phyloP scores from a whole-genome alignment of 768 basidiomycete species.

The Tylopilus cervinicoccineus region DNA sequence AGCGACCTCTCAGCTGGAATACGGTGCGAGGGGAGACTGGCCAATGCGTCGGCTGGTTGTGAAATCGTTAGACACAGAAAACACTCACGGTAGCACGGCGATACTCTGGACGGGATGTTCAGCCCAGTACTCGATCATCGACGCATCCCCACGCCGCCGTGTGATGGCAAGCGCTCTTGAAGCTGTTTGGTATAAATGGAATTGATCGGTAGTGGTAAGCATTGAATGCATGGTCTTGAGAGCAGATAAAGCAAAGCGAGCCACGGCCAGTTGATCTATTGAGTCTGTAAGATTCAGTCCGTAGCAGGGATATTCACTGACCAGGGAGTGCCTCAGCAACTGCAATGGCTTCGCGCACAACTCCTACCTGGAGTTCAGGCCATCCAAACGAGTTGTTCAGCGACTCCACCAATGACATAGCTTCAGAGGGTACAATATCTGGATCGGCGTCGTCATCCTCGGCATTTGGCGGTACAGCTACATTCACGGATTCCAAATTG shows the following conservation, averaged over 20 bases:
- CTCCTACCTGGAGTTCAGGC: slow-evolving; percentile 91
- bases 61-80: slow-evolving; percentile 1
- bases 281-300: slow-evolving; percentile 4
- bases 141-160: slow-evolving; percentile 70
- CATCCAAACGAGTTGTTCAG: slow-evolving; percentile 71
- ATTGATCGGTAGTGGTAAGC: slow-evolving; percentile 74
- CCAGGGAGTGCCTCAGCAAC: slow-evolving; percentile 91
- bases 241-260: slow-evolving; percentile 86
- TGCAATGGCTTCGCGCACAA: slow-evolving; percentile 88
- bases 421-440: slow-evolving; percentile 26
- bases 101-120: slow-evolving; percentile 76
- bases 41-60: slow-evolving; percentile 5
- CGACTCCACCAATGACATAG: slow-evolving; percentile 36
- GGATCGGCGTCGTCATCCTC: slow-evolving; percentile 17
- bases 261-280: slow-evolving; percentile 78
- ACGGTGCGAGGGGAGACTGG: slow-evolving; percentile 67
- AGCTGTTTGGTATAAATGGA: slow-evolving; percentile 70
- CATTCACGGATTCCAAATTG: slow-evolving; percentile 65
- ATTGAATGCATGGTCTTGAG: slow-evolving; percentile 68
- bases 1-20: slow-evolving; percentile 70
- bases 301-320: slow-evolving; percentile 31
- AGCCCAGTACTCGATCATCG: slow-evolving; percentile 83
- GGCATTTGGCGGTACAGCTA: slow-evolving; percentile 34
- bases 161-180: slow-evolving; percentile 70
- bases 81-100: slow-evolving; percentile 66